These are phyloP conservation scores for Penicillium paradoxum DNA, from an alignment of 495 filamentous ascomycete species.

Conservation along the genomic window DNA sequence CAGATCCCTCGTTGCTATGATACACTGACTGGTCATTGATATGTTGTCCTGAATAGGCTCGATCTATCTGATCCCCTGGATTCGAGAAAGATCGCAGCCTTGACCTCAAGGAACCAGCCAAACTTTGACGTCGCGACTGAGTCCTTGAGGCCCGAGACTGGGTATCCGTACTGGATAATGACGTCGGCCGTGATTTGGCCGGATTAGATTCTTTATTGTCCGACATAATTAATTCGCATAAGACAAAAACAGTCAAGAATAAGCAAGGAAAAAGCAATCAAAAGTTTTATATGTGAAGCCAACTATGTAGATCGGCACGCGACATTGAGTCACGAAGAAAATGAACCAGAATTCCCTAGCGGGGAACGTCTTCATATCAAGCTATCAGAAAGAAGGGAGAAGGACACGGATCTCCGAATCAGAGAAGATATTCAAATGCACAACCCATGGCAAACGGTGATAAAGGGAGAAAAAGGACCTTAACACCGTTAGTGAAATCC, in stretches of 20 bases:
- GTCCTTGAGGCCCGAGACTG: slow-evolving; percentile 8
- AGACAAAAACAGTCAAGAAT: background rate
- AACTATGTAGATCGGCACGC: background rate
- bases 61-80: slow-evolving; percentile 11
- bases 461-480: background rate
- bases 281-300: background rate
- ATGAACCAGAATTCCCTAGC: background rate
- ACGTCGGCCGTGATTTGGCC: slow-evolving; percentile 30
- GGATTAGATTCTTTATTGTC: slow-evolving; percentile 49
- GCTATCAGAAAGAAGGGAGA: background rate
- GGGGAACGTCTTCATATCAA: slow-evolving; percentile 1
- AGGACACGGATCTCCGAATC: background rate
- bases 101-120: slow-evolving; percentile 5
- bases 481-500: background rate
- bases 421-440: background rate
- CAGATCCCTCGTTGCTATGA: slow-evolving; percentile 22
- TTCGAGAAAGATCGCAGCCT: slow-evolving; percentile 8
- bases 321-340: background rate
- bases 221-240: background rate
- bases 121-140: background rate
- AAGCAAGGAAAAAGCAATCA: background rate
- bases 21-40: slow-evolving; percentile 37
- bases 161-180: slow-evolving; percentile 13
- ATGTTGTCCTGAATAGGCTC: slow-evolving; percentile 31
- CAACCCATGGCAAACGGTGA: background rate